Conservation (phyloP, 2,329 filamentous ascomycete species). For the Fusarium dimerum region DNA sequence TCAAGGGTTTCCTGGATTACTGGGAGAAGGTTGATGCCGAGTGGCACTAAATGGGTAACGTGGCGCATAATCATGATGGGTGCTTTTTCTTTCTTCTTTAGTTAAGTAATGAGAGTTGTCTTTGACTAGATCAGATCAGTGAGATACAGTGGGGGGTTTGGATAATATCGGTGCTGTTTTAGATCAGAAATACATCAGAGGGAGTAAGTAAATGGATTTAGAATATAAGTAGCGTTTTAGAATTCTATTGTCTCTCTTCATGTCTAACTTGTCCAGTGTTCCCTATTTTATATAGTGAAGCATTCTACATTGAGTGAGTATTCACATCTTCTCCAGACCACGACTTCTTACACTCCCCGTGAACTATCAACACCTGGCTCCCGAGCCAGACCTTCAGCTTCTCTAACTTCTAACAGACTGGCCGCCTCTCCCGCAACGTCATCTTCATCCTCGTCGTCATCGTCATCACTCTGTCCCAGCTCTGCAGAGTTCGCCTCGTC, state of each 20-base stretch:
- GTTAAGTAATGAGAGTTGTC: conserved; percentile 9
- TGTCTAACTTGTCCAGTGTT: not conserved
- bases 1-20: conserved; percentile 84
- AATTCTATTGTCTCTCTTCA: not conserved
- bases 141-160: not conserved
- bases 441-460: conserved; percentile 38
- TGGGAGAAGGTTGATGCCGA: conserved; percentile 84
- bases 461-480: conserved; percentile 36
- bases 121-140: not conserved
- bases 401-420: conserved; percentile 31
- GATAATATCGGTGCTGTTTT: not conserved
- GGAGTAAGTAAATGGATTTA: not conserved
- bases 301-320: no score
- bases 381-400: conserved; percentile 25
- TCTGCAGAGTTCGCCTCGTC: conserved; percentile 25
- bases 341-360: conserved; percentile 8
- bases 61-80: not conserved
- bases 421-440: conserved; percentile 23
- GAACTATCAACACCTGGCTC: conserved; percentile 2
- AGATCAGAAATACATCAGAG: not conserved
- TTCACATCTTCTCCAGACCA: not conserved
- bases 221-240: not conserved
- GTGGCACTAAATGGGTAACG: conserved; percentile 52
- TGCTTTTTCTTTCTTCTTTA: conserved; percentile 9
- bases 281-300: no score